phyloP scores from a whole-genome alignment of 192 early-diverging fungal species.

The Backusella macrospora region DNA sequence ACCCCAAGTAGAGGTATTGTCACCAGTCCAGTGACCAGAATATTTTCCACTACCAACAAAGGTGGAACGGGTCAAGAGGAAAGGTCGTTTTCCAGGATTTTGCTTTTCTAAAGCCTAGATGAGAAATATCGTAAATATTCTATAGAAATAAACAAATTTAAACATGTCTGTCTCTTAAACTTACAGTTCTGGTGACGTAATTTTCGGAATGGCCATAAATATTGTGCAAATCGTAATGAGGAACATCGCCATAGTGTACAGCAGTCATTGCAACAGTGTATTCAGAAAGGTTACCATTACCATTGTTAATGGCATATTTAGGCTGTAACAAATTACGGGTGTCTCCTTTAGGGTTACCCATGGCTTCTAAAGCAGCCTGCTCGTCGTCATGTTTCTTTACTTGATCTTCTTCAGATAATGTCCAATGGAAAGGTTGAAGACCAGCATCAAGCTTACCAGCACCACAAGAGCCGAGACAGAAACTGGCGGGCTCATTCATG shows the following conservation, averaged over 20 bases:
- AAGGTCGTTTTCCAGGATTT: constrained; percentile 41
- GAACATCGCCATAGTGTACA: constrained; percentile 21
- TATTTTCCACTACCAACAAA: constrained; percentile 64
- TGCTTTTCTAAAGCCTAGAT: constrained; percentile 19
- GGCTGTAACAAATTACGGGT: constrained; percentile 41
- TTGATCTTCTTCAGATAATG: constrained; percentile 38
- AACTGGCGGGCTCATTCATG: constrained; percentile 71
- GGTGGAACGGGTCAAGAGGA: constrained; percentile 65
- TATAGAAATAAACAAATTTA: neutral
- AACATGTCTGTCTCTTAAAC: no score
- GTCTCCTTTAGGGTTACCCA: constrained; percentile 22
- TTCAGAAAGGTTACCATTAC: constrained; percentile 46
- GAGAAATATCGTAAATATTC: neutral
- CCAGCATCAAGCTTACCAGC: constrained; percentile 29
- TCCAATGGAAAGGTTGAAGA: constrained; percentile 30
- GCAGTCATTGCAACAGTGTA: constrained; percentile 52
- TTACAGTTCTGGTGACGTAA: constrained; percentile 28
- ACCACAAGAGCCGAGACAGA: constrained; percentile 62
- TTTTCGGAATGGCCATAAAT: constrained; percentile 39
- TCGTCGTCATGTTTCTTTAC: constrained; percentile 32
- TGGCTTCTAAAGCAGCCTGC: constrained; percentile 13
- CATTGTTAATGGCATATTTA: constrained; percentile 58
- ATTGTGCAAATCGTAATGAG: constrained; percentile 38
- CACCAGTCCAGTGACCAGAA: constrained; percentile 47
- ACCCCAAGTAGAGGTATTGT: constrained; percentile 61